Conservation (phyloP, 2,329 filamentous ascomycete genomes). For the Parastagonospora avenae region DNA sequence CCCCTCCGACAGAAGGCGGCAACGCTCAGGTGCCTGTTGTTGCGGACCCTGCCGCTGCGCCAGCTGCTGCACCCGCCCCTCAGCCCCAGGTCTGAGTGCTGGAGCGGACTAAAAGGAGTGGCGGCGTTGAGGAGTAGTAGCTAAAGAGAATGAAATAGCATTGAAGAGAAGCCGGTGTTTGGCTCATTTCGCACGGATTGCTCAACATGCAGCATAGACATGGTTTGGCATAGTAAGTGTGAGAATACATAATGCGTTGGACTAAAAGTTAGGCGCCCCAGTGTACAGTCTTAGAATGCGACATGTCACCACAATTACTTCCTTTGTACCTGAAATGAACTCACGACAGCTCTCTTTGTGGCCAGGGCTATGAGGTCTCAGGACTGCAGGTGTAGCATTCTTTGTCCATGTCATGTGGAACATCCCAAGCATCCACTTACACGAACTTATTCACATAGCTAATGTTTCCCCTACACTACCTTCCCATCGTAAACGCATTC, state of each 20-base stretch:
- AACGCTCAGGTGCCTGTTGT: slow-evolving; percentile 23
- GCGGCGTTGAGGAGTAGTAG: slow-evolving; percentile 1
- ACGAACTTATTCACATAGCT: background rate
- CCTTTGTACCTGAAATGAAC: background rate
- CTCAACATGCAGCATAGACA: slow-evolving; percentile 2
- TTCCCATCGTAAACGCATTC: background rate
- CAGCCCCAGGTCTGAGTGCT: background rate
- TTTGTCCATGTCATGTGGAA: too few species aligned
- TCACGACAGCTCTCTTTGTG: too few species aligned
- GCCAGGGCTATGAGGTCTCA: too few species aligned
- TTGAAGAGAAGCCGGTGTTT: too few species aligned
- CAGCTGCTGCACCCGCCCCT: slow-evolving; percentile 1
- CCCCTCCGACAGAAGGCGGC: slow-evolving; percentile 30
- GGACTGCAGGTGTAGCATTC: too few species aligned
- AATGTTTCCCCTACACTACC: background rate
- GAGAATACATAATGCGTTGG: slow-evolving; percentile 3
- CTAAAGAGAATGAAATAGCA: too few species aligned
- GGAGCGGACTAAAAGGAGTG: background rate
- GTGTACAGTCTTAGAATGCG: background rate
- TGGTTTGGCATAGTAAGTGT: slow-evolving; percentile 3
- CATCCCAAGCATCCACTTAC: background rate
- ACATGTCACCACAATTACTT: background rate
- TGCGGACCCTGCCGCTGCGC: slow-evolving; percentile 15
- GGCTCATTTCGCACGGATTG: background rate
- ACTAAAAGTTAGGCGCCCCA: slow-evolving; percentile 1